A percentile compares a stretch with the other conserved stretches of the same genome.
phyloP scores from a whole-genome alignment of 2,329 filamentous ascomycete species.

The Pseudogymnoascus sp. region DNA sequence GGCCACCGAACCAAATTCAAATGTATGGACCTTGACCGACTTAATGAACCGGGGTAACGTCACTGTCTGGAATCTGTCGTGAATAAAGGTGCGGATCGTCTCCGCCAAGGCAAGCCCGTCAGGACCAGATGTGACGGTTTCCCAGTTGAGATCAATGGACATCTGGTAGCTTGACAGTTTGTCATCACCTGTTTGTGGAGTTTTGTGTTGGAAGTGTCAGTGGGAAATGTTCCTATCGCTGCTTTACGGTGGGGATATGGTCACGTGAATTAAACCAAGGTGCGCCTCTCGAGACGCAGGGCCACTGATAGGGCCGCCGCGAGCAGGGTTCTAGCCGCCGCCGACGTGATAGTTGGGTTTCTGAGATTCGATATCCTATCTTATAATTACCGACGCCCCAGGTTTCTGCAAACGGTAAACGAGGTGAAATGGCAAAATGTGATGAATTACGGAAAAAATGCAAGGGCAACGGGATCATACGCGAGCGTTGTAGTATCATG shows the following conservation, averaged over 20 bases:
- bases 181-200: constrained; percentile 4
- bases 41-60: constrained; percentile 92
- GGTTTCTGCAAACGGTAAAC: not conserved
- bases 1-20: constrained; percentile 78
- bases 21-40: constrained; percentile 87
- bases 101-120: constrained; percentile 81
- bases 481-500: not conserved
- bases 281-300: constrained; percentile 1
- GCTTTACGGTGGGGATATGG: constrained; percentile 1
- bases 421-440: not conserved
- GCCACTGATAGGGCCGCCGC: not conserved
- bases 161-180: constrained; percentile 41
- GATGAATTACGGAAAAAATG: not conserved
- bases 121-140: constrained; percentile 78
- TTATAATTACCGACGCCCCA: constrained; percentile 1
- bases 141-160: constrained; percentile 98
- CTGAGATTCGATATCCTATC: not conserved
- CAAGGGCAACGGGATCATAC: not conserved
- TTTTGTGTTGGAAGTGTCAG: constrained; percentile 7
- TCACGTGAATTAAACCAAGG: not conserved
- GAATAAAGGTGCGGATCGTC: constrained; percentile 84
- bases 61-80: constrained; percentile 91
- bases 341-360: not conserved
- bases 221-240: not conserved
- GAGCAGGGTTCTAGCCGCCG: not conserved